Conservation (phyloP, 129 eudicot genomes). For the sunflower (Helianthus annuus) region HanXRQr2.0-SUNRISE NC_035436.2:127867411-127867910, state of each 20-base stretch:
- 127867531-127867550: conserved; percentile 62
- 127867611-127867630: conserved; percentile 45
- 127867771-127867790: conserved; percentile 85
- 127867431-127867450: conserved; percentile 55
- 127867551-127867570: conserved; percentile 40
- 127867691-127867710: neutral
- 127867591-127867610: conserved; percentile 70
- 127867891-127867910: conserved; percentile 72
- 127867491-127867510: conserved; percentile 72
- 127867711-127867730: neutral
- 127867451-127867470: conserved; percentile 65
- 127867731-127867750: conserved; percentile 46
- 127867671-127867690: neutral
- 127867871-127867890: conserved; percentile 60
- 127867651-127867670: conserved; percentile 31
- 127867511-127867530: conserved; percentile 62
- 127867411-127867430: conserved; percentile 62
- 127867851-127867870: conserved; percentile 74
- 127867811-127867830: conserved; percentile 60
- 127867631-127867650: conserved; percentile 50
- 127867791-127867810: conserved; percentile 61
- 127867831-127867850: conserved; percentile 70
- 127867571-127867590: conserved; percentile 54
- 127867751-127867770: conserved; percentile 76
- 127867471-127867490: conserved; percentile 74